Base-by-base conservation (phyloP, 148 eudicot species). In the Chenopodium album region DNA sequence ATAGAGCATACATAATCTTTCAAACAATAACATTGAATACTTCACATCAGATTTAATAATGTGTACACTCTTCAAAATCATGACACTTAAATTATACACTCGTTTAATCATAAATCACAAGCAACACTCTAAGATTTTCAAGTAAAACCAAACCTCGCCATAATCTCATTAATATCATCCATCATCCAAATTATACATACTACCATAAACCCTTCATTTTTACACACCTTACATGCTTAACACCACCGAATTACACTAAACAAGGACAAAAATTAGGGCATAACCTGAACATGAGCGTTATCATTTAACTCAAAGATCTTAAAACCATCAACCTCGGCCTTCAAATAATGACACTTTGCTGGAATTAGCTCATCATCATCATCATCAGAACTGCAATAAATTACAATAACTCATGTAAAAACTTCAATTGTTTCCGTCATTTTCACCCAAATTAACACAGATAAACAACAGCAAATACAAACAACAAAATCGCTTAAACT, bases 271-370 rank as follows among this genome's bases (percentile, higher is more conserved):
- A 29, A 22, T 14, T 9, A 76, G 60, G 22, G 50, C 41, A 50
- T 59, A 62, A 95, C 98, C 87, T 86, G 72, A 1, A 92, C 96
- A 63, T 85, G 87, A 32, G 93, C 95, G 73, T 91, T 85, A 70
- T 95, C 98, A 50, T 86, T 82, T 1, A 95, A 76, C 3, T 83
- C 80, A 79, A 74, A 92, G 9, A 73, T 60, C 7, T 76, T 54
- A 29, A 28, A 46, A 0, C 90, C 90, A 75, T 93, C 98, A 50
- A 92, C 91, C 41, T 84, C 86, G 0, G 91, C 94, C 81, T 78
- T 81, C 1, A 76, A 56, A 64, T 83, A 95, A 50, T 95, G 98
- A 9, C 74, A 16, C 65, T 78, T 86, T 3, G 92, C 94, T 44
- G 59, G 81, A 2, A 72, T 75, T 5, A 84, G 1, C 52, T 85